phyloP scores from a whole-genome alignment of 352 stramenopile species.

The Plasmopara muralis region DNA sequence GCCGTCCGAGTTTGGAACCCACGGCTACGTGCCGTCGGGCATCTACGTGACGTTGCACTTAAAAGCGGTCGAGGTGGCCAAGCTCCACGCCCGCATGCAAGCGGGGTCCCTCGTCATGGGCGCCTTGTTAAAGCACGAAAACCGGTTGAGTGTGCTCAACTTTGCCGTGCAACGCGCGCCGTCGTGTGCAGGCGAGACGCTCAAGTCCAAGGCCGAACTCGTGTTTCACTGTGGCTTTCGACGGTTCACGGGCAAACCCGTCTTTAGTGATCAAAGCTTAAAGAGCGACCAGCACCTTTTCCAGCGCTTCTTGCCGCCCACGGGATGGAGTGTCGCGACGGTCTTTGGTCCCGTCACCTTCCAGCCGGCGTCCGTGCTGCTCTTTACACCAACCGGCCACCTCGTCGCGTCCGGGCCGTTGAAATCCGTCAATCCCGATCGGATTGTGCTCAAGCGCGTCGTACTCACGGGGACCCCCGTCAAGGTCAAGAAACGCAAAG shows the following conservation, averaged over 20 bases:
- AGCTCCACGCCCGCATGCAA: constrained; percentile 47
- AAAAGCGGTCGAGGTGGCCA: constrained; percentile 53
- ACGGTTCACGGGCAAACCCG: constrained; percentile 85
- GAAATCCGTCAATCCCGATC: constrained; percentile 95
- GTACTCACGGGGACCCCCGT: constrained; percentile 97
- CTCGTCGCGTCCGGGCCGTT: constrained; percentile 94
- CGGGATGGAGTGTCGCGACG: constrained; percentile 85
- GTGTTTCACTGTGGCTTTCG: constrained; percentile 96
- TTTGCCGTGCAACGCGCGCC: constrained; percentile 89
- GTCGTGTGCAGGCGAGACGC: constrained; percentile 66
- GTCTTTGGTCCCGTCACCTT: constrained; percentile 94
- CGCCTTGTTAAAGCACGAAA: constrained; percentile 94
- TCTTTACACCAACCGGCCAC: constrained; percentile 81
- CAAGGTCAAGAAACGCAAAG: constrained; percentile 97
- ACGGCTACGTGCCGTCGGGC: constrained; percentile 89
- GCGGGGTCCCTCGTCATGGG: constrained; percentile 64
- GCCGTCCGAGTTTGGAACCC: constrained; percentile 48
- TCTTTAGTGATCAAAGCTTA: constrained; percentile 97
- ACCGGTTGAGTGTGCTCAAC: constrained; percentile 97
- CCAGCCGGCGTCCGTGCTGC: constrained; percentile 92
- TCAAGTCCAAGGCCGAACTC: constrained; percentile 96
- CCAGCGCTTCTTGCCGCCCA: constrained; percentile 93
- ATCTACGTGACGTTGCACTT: constrained; percentile 90
- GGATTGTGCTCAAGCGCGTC: constrained; percentile 97
- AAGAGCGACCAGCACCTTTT: constrained; percentile 99